These are phyloP conservation scores for Neckera pumila DNA, from an alignment of 225 moss, liverwort and hornwort genomes.

Conservation along the genomic window DNA sequence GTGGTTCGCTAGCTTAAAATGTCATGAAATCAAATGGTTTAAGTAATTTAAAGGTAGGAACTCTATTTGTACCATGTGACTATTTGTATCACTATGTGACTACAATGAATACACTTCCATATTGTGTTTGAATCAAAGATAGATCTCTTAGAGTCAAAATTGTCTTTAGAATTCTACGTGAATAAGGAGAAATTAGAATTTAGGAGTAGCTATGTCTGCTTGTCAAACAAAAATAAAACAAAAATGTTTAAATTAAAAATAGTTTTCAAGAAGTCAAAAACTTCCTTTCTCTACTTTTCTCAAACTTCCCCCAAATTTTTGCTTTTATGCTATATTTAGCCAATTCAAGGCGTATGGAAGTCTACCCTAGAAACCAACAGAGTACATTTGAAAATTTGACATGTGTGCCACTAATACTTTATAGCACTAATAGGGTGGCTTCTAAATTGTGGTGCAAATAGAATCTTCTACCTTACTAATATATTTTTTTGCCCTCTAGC, in stretches of 20 bases:
- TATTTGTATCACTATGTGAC: fast-evolving
- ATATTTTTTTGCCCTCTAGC: neutral
- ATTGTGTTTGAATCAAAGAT: fast-evolving
- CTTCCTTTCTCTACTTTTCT: neutral
- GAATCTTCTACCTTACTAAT: neutral
- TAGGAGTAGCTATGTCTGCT: too few relatives aligned
- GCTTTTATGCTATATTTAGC: neutral
- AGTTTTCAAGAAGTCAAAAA: fast-evolving
- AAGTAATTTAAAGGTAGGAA: too few relatives aligned
- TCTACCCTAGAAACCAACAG: fast-evolving
- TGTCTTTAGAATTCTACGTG: neutral
- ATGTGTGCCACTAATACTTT: neutral
- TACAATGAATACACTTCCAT: fast-evolving
- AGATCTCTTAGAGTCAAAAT: fast-evolving
- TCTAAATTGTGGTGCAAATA: neutral
- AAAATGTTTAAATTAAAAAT: neutral
- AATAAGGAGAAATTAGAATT: fast-evolving
- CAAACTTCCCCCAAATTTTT: fast-evolving
- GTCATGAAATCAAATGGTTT: neutral
- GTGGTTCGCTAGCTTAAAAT: neutral
- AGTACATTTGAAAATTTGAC: neutral
- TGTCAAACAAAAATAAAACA: neutral
- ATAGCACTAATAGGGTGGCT: neutral
- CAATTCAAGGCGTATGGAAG: fast-evolving
- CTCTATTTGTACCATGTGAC: neutral